Conservation (phyloP, 169 alveolate species). For the Cryptosporidium sp. region DNA sequence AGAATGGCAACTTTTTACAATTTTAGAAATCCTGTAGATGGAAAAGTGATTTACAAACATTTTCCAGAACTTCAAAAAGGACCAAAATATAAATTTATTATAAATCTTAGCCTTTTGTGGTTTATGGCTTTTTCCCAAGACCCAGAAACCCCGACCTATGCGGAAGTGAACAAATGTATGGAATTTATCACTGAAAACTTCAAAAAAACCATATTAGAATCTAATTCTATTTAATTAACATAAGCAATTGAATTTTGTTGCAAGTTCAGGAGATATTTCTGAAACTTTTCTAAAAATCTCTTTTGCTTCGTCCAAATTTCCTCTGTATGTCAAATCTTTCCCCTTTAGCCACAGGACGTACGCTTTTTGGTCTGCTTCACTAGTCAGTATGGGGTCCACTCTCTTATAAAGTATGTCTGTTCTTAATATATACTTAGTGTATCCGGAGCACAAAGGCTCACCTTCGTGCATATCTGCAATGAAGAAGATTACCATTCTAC, state of each 20-base stretch:
- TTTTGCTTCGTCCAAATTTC: slow-evolving; percentile 26
- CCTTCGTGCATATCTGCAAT: slow-evolving; percentile 81
- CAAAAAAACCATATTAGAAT: not conserved
- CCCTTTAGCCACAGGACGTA: slow-evolving; percentile 57
- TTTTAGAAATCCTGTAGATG: slow-evolving; percentile 38
- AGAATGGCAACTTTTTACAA: slow-evolving; percentile 10
- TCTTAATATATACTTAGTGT: slow-evolving; percentile 78
- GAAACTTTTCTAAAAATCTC: slow-evolving; percentile 24
- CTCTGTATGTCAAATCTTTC: slow-evolving; percentile 34
- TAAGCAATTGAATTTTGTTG: slow-evolving; percentile 33
- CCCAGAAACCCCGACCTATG: not conserved
- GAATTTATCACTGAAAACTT: not conserved
- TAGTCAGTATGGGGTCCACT: slow-evolving; percentile 39
- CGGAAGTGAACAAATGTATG: slow-evolving; percentile 18
- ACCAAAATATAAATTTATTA: slow-evolving; percentile 49
- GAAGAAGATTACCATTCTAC: slow-evolving; percentile 31
- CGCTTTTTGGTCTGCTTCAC: slow-evolving; percentile 43
- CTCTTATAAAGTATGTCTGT: slow-evolving; percentile 79
- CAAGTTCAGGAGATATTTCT: slow-evolving; percentile 64
- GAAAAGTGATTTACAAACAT: slow-evolving; percentile 7
- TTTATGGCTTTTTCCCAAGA: slow-evolving; percentile 49
- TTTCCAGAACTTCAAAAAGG: slow-evolving; percentile 55
- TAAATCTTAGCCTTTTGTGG: slow-evolving; percentile 27
- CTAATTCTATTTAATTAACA: not conserved
- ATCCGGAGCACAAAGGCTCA: slow-evolving; percentile 72